These are phyloP conservation scores for Chytriomyces sp. DNA, from an alignment of 192 early-diverging fungal species.

Conservation along the genomic window DNA sequence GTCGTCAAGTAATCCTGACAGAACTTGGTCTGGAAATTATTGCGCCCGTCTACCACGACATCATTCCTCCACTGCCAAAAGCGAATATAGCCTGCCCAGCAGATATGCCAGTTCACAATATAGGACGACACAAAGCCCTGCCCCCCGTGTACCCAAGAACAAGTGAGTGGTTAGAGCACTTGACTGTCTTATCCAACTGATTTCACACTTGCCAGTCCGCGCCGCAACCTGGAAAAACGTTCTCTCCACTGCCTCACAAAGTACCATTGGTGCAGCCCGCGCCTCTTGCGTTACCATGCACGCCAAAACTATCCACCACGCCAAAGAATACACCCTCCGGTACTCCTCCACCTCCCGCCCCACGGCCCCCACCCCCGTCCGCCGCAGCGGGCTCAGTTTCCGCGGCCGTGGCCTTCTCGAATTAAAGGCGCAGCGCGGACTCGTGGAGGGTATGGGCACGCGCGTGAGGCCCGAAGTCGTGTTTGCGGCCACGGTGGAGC, in stretches of 20 bases:
- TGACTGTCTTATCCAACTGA: neutral
- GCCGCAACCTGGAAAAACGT: neutral
- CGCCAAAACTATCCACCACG: slow-evolving; percentile 6
- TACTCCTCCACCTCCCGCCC: neutral
- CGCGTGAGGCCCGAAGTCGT: neutral
- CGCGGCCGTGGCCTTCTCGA: slow-evolving; percentile 38
- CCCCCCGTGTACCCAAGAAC: slow-evolving; percentile 37
- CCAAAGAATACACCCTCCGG: slow-evolving; percentile 17
- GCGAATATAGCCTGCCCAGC: slow-evolving; percentile 42
- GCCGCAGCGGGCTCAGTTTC: slow-evolving; percentile 37
- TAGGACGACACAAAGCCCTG: slow-evolving; percentile 41
- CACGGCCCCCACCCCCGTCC: neutral
- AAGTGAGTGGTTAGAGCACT: neutral
- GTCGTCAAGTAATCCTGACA: slow-evolving; percentile 51
- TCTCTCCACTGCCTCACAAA: neutral
- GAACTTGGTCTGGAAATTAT: slow-evolving; percentile 57
- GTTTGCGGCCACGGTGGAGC: neutral
- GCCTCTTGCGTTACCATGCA: neutral
- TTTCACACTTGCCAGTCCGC: slow-evolving; percentile 27
- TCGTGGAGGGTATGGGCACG: slow-evolving; percentile 1
- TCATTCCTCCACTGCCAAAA: slow-evolving; percentile 43
- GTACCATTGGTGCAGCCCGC: neutral
- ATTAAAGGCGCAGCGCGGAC: neutral
- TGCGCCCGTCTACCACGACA: slow-evolving; percentile 24
- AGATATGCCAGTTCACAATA: slow-evolving; percentile 43